Evolutionary conservation across 2,329 filamentous ascomycete species (phyloP).

Genomic region (Cladobotryum mycophilum): DNA sequence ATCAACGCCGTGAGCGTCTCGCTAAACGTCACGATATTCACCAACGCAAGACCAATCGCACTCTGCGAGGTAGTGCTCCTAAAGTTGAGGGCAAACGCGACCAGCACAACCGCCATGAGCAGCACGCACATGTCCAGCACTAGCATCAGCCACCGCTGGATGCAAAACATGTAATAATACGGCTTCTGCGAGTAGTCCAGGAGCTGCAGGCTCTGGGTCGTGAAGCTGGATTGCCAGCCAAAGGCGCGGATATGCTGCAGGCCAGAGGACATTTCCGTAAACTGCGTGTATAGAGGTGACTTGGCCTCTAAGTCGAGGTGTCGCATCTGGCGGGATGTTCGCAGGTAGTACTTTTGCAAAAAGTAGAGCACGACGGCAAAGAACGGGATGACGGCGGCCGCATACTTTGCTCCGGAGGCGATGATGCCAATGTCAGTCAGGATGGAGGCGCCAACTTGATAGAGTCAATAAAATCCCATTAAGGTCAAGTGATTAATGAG

Average conservation of each 20-base stretch:
- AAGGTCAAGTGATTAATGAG: background rate
- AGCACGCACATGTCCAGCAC: slow-evolving; percentile 33
- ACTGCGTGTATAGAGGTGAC: slow-evolving; percentile 36
- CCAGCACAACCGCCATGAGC: slow-evolving; percentile 25
- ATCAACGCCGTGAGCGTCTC: slow-evolving; percentile 7
- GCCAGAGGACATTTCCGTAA: slow-evolving; percentile 30
- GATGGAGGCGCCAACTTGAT: background rate
- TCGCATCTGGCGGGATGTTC: slow-evolving; percentile 49
- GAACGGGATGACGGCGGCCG: slow-evolving; percentile 35
- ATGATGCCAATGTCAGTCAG: slow-evolving; percentile 6
- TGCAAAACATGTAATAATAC: slow-evolving; percentile 35
- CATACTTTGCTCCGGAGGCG: slow-evolving; percentile 6
- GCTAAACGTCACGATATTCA: slow-evolving; percentile 10
- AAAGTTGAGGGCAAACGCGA: slow-evolving; percentile 28
- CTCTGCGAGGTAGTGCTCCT: background rate
- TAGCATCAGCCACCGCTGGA: slow-evolving; percentile 41
- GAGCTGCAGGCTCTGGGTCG: slow-evolving; percentile 35
- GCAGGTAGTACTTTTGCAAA: slow-evolving; percentile 28
- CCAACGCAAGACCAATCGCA: slow-evolving; percentile 9
- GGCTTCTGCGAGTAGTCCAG: slow-evolving; percentile 26
- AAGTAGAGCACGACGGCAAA: slow-evolving; percentile 13
- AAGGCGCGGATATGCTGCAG: slow-evolving; percentile 22
- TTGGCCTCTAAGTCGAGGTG: slow-evolving; percentile 49
- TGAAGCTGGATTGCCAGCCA: slow-evolving; percentile 23
- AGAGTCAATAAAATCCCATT: too few species aligned